A percentile compares a stretch with the other conserved stretches of the same genome.
These are phyloP conservation scores for sorghum (Sorghum bicolor) DNA, from an alignment of 176 grass and related monocot genomes.

Conservation along the genomic window Sorghum_bicolor_NCBIv3 NC_012875.2:10608001-10608500, in stretches of 20 bases:
- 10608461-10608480: background rate
- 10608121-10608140: conserved; percentile 67
- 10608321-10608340: background rate
- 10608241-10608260: conserved; percentile 22
- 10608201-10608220: background rate
- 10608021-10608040: background rate
- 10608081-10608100: conserved; percentile 92
- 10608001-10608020: conserved; percentile 29
- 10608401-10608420: background rate
- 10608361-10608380: background rate
- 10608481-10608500: background rate
- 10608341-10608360: background rate
- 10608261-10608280: conserved; percentile 51
- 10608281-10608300: conserved; percentile 41
- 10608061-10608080: conserved; percentile 56
- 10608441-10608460: conserved; percentile 19
- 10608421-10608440: background rate
- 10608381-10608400: too few species aligned
- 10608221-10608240: conserved; percentile 7
- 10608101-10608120: conserved; percentile 89
- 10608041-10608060: background rate
- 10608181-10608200: background rate
- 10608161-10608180: background rate
- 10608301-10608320: conserved; percentile 2
- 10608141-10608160: background rate